Evolutionary conservation across 306 rosid species (phyloP).

Genomic region (Rosa multiflora): DNA sequence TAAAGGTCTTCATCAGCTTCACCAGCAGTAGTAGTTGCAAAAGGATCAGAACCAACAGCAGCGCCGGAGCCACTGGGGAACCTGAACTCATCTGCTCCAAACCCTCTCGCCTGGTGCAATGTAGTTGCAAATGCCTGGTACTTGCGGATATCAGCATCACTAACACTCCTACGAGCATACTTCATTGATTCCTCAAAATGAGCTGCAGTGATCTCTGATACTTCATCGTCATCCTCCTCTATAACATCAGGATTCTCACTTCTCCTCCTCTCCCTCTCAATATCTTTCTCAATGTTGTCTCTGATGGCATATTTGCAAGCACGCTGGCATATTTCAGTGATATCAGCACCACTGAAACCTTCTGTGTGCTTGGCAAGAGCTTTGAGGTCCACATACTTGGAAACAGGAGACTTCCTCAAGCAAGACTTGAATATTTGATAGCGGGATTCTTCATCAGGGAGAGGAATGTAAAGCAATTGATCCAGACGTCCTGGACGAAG

Average conservation of each 20-base stretch:
- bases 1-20: slow-evolving; percentile 22
- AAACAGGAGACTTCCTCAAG: slow-evolving; percentile 33
- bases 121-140: slow-evolving; percentile 32
- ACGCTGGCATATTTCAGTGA: slow-evolving; percentile 37
- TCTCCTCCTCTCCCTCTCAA: slow-evolving; percentile 33
- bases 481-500: slow-evolving; percentile 51
- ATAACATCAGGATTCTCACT: slow-evolving; percentile 25
- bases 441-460: slow-evolving; percentile 34
- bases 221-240: slow-evolving; percentile 33
- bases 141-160: slow-evolving; percentile 23
- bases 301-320: slow-evolving; percentile 40
- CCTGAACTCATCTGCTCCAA: slow-evolving; percentile 21
- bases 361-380: slow-evolving; percentile 32
- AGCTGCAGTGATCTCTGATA: slow-evolving; percentile 27
- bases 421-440: slow-evolving; percentile 34
- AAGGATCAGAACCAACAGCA: slow-evolving; percentile 6
- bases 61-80: slow-evolving; percentile 4
- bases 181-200: slow-evolving; percentile 36
- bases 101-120: slow-evolving; percentile 32
- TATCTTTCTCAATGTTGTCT: slow-evolving; percentile 33
- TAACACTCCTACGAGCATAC: slow-evolving; percentile 34
- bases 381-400: slow-evolving; percentile 28
- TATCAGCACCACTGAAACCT: slow-evolving; percentile 38
- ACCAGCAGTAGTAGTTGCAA: neutral
- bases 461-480: slow-evolving; percentile 35